These are phyloP conservation scores for Wickerhamomyces sp. DNA, from an alignment of 1,139 yeast species.

Conservation along the genomic window DNA sequence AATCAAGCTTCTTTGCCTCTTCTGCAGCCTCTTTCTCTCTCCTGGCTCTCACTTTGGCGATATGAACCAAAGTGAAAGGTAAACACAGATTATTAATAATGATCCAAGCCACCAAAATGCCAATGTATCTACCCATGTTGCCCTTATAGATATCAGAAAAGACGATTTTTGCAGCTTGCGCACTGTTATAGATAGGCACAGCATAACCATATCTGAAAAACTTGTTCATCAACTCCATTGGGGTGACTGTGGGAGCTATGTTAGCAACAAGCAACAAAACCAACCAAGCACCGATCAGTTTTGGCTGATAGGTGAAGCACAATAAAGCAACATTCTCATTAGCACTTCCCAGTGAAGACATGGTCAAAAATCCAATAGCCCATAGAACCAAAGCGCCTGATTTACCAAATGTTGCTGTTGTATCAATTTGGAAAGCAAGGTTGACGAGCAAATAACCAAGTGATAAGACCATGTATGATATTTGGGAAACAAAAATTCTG, in stretches of 20 bases:
- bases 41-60: constrained; percentile 16
- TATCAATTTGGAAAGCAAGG: constrained; percentile 51
- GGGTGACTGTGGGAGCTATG: constrained; percentile 53
- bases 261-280: constrained; percentile 53
- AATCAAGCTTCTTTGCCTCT: neutral
- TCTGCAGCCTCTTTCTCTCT: constrained; percentile 6
- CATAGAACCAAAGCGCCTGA: constrained; percentile 61
- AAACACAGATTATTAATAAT: constrained; percentile 37
- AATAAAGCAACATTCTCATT: constrained; percentile 51
- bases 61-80: constrained; percentile 37
- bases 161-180: constrained; percentile 48
- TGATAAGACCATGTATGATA: constrained; percentile 48
- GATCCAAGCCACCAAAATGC: constrained; percentile 55
- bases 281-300: constrained; percentile 57
- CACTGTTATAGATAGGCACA: constrained; percentile 56
- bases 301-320: constrained; percentile 39
- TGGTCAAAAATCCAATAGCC: constrained; percentile 52
- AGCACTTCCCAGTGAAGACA: constrained; percentile 55
- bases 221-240: constrained; percentile 45
- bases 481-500: constrained; percentile 40
- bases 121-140: constrained; percentile 51
- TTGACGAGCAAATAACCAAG: constrained; percentile 52
- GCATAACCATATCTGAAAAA: constrained; percentile 63
- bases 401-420: constrained; percentile 46
- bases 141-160: constrained; percentile 53